These are phyloP conservation scores for Pythium vanterpoolii DNA, from an alignment of 352 stramenopile species.

Conservation along the genomic window DNA sequence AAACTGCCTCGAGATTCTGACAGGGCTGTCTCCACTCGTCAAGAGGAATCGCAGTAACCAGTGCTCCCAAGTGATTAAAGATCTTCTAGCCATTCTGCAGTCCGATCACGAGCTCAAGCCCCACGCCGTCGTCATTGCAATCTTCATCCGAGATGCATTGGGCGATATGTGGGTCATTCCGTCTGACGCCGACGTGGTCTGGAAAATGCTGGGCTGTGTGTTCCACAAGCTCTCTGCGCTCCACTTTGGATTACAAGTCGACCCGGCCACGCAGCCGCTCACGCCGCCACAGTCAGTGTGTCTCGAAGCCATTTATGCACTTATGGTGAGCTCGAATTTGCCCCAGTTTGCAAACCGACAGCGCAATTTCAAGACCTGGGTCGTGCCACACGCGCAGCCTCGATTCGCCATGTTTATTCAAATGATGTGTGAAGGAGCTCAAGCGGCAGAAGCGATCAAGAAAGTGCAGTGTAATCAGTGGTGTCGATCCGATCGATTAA, in stretches of 20 bases:
- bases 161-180: slow-evolving; percentile 47
- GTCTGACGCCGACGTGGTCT: slow-evolving; percentile 39
- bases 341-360: slow-evolving; percentile 12
- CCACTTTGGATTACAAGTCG: slow-evolving; percentile 19
- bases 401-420: slow-evolving; percentile 12
- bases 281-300: slow-evolving; percentile 29
- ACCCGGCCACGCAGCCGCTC: slow-evolving; percentile 8
- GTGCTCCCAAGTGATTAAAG: slow-evolving; percentile 47
- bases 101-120: slow-evolving; percentile 7
- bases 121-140: slow-evolving; percentile 24
- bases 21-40: slow-evolving; percentile 31
- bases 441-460: background rate
- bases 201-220: slow-evolving; percentile 31
- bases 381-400: slow-evolving; percentile 19
- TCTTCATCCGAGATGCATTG: slow-evolving; percentile 36
- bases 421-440: slow-evolving; percentile 12
- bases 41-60: slow-evolving; percentile 60
- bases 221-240: slow-evolving; percentile 40
- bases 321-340: slow-evolving; percentile 50
- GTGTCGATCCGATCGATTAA: background rate
- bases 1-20: slow-evolving; percentile 41
- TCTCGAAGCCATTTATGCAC: slow-evolving; percentile 41
- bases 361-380: slow-evolving; percentile 11
- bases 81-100: slow-evolving; percentile 34
- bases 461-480: background rate